These are phyloP conservation scores for Esteya vermicola DNA, from an alignment of 2,329 filamentous ascomycete species.

Conservation along the genomic window DNA sequence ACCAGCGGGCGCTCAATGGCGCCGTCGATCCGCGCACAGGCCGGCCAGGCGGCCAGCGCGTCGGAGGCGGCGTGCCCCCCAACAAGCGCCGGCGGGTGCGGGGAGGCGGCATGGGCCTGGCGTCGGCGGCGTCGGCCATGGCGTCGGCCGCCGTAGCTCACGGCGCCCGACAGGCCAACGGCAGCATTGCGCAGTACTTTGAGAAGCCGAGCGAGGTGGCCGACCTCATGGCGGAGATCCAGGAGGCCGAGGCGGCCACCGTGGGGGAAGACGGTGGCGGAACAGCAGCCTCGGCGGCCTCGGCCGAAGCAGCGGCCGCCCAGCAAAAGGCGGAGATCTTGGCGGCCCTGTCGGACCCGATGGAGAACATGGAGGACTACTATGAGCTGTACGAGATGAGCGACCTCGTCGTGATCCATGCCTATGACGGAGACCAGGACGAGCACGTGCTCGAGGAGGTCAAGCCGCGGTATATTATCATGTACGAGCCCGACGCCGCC, in stretches of 20 bases:
- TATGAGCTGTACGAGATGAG: conserved; percentile 87
- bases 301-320: conserved; percentile 7
- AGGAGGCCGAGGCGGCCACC: conserved; percentile 52
- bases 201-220: conserved; percentile 75
- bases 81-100: conserved; percentile 78
- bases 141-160: not conserved
- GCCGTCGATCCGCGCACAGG: conserved; percentile 40
- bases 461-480: conserved; percentile 87
- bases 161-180: conserved; percentile 37
- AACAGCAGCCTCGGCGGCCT: conserved; percentile 20
- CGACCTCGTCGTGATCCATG: conserved; percentile 76
- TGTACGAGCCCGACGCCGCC: conserved; percentile 93
- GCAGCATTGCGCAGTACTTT: conserved; percentile 62
- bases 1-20: conserved; percentile 60
- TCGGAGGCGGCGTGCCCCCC: conserved; percentile 49
- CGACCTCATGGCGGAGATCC: conserved; percentile 67
- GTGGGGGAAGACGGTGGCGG: conserved; percentile 47
- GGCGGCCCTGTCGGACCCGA: conserved; percentile 45
- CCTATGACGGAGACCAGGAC: conserved; percentile 91
- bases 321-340: conserved; percentile 61
- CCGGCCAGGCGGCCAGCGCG: conserved; percentile 28
- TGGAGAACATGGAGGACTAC: conserved; percentile 84
- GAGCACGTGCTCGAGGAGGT: conserved; percentile 93
- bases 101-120: conserved; percentile 43
- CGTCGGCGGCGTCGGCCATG: conserved; percentile 14